Evolutionary conservation across 2,329 filamentous ascomycete genomes (phyloP).

Genomic region (Colletotrichum graminicola): DNA sequence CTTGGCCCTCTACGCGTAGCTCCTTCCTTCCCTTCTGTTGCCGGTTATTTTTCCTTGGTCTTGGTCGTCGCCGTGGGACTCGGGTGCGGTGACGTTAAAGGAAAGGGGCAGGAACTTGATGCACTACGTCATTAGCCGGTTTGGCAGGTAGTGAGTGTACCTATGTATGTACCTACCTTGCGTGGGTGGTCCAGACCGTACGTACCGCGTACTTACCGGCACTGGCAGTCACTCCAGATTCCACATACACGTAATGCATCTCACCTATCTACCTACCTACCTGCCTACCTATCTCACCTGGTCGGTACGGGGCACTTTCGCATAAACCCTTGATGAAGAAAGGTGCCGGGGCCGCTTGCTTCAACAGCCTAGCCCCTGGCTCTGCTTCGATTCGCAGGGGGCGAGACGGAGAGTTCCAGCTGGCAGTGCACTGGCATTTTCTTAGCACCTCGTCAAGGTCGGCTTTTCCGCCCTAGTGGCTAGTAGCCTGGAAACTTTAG

Average conservation of each 20-base stretch:
- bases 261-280: neutral
- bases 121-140: slow-evolving; percentile 34
- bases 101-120: slow-evolving; percentile 33
- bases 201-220: neutral
- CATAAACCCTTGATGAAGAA: no score
- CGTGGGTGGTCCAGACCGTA: neutral
- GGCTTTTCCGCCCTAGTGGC: neutral
- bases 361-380: neutral
- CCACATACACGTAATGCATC: neutral
- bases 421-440: slow-evolving; percentile 27
- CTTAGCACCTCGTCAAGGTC: neutral
- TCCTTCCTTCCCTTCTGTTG: slow-evolving; percentile 16
- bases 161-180: neutral
- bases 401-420: slow-evolving; percentile 21
- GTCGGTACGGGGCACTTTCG: no score
- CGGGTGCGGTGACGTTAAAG: slow-evolving; percentile 33
- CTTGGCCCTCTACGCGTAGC: slow-evolving; percentile 27
- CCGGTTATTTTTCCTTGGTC: slow-evolving; percentile 2
- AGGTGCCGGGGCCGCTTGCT: neutral
- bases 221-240: neutral
- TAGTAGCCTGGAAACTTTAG: slow-evolving; percentile 11
- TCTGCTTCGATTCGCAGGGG: slow-evolving; percentile 4
- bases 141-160: neutral
- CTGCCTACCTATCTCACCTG: no score
- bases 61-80: neutral